phyloP scores from a whole-genome alignment of 2,329 filamentous ascomycete species.

The Myotisia sp. region DNA sequence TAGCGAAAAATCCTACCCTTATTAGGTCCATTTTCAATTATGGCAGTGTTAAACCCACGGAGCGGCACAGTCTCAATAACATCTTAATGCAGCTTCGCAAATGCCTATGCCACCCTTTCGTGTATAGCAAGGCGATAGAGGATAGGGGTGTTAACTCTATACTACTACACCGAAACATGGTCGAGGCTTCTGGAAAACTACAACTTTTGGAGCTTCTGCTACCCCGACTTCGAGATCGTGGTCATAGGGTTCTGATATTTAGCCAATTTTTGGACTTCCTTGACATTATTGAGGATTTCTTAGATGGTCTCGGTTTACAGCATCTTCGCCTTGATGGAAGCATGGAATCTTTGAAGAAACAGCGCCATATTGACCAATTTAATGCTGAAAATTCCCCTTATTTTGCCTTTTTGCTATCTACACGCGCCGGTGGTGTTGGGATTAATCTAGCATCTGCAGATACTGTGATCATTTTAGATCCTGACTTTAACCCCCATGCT shows the following conservation, averaged over 20 bases:
- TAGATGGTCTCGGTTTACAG: constrained; percentile 56
- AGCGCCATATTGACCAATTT: constrained; percentile 85
- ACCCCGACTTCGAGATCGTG: constrained; percentile 68
- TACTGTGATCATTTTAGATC: constrained; percentile 93
- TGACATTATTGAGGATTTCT: constrained; percentile 82
- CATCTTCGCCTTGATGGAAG: constrained; percentile 78
- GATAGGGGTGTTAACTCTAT: constrained; percentile 52
- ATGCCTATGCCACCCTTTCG: constrained; percentile 88
- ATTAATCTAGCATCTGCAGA: constrained; percentile 96
- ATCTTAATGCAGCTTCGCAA: constrained; percentile 92
- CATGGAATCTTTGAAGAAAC: constrained; percentile 70
- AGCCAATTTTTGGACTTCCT: constrained; percentile 85
- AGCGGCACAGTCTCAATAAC: constrained; percentile 75
- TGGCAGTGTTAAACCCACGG: constrained; percentile 48
- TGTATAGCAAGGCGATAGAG: constrained; percentile 83
- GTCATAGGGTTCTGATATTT: constrained; percentile 86
- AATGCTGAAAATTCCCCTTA: constrained; percentile 70
- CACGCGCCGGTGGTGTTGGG: constrained; percentile 85
- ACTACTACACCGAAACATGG: constrained; percentile 60
- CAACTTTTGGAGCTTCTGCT: constrained; percentile 72
- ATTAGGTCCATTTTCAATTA: constrained; percentile 70
- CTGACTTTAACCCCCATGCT: constrained; percentile 95
- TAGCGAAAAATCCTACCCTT: constrained; percentile 77
- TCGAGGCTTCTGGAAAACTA: constrained; percentile 85
- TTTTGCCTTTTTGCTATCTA: constrained; percentile 87